Evolutionary conservation across 192 early-diverging fungal species (phyloP).

Genomic region (Gonapodya prolifera): DNA sequence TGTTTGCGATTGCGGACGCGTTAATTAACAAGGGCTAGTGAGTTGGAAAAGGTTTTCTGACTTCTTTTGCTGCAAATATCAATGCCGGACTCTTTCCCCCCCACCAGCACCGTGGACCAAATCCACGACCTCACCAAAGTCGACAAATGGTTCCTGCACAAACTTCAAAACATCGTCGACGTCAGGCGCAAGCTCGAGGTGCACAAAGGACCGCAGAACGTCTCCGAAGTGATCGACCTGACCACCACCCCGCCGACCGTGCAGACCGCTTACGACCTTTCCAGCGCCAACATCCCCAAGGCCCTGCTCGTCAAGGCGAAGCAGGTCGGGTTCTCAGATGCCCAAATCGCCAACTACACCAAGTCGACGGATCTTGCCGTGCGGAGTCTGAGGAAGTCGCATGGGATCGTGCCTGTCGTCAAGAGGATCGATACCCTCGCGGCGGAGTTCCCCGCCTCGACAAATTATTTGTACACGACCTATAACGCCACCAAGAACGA

Average conservation of each 20-base stretch:
- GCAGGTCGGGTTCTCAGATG: constrained; percentile 79
- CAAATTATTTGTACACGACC: constrained; percentile 98
- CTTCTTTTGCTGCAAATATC: too few species aligned
- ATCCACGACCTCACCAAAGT: constrained; percentile 72
- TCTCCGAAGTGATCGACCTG: constrained; percentile 10
- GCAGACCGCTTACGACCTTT: constrained; percentile 26
- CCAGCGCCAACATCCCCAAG: constrained; percentile 30
- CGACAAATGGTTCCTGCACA: constrained; percentile 83
- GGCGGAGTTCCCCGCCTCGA: constrained; percentile 94
- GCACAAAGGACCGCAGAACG: constrained; percentile 29
- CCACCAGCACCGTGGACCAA: constrained; percentile 52
- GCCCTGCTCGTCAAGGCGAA: constrained; percentile 63
- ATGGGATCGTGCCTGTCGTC: constrained; percentile 73
- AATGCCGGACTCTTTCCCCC: too few species aligned
- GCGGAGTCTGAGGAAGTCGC: constrained; percentile 50
- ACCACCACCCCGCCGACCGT: constrained; percentile 22
- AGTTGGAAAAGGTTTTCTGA: too few species aligned
- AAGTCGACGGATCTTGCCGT: constrained; percentile 35
- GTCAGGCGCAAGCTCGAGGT: constrained; percentile 34
- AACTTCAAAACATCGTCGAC: constrained; percentile 68
- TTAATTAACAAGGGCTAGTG: constrained; percentile 68
- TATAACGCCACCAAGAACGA: constrained; percentile 94
- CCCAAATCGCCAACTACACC: constrained; percentile 57
- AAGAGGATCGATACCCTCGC: constrained; percentile 95
- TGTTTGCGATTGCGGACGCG: constrained; percentile 73